These are phyloP conservation scores for Agroathelia rolfsii DNA, from an alignment of 1,284 basidiomycete genomes.

Conservation along the genomic window DNA sequence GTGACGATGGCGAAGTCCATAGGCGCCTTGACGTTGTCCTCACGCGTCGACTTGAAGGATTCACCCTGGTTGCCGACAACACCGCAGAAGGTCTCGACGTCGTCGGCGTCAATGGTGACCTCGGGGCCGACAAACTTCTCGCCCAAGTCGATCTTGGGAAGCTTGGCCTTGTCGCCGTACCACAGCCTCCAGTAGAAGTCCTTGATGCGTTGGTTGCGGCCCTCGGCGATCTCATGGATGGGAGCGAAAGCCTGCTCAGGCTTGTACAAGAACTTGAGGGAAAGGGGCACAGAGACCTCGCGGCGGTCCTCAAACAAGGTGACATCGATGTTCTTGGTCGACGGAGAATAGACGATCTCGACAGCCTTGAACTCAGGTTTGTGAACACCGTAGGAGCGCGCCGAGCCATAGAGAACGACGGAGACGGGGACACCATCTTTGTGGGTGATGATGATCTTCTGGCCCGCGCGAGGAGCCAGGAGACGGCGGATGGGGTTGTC, in stretches of 20 bases:
- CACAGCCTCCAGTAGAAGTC: conserved; percentile 95
- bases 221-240: conserved; percentile 83
- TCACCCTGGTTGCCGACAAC: conserved; percentile 92
- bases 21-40: conserved; percentile 69
- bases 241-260: conserved; percentile 87
- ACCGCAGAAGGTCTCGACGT: conserved; percentile 85
- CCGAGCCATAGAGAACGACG: conserved; percentile 64
- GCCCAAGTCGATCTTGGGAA: conserved; percentile 69
- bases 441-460: conserved; percentile 60
- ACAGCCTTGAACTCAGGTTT: conserved; percentile 76
- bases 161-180: conserved; percentile 77
- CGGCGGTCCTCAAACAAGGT: conserved; percentile 81
- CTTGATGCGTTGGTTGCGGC: conserved; percentile 89
- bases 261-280: conserved; percentile 79
- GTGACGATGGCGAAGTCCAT: conserved; percentile 99
- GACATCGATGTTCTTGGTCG: conserved; percentile 58
- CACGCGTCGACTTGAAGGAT: conserved; percentile 74
- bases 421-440: conserved; percentile 40
- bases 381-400: conserved; percentile 73
- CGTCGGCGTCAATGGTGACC: conserved; percentile 65
- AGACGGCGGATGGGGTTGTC: conserved; percentile 87
- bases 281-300: conserved; percentile 70
- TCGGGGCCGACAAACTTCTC: conserved; percentile 79
- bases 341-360: conserved; percentile 55
- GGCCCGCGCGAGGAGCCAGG: conserved; percentile 72